Evolutionary conservation across 306 rosid species (phyloP).

Genomic region (Clitoria ternatea): DNA sequence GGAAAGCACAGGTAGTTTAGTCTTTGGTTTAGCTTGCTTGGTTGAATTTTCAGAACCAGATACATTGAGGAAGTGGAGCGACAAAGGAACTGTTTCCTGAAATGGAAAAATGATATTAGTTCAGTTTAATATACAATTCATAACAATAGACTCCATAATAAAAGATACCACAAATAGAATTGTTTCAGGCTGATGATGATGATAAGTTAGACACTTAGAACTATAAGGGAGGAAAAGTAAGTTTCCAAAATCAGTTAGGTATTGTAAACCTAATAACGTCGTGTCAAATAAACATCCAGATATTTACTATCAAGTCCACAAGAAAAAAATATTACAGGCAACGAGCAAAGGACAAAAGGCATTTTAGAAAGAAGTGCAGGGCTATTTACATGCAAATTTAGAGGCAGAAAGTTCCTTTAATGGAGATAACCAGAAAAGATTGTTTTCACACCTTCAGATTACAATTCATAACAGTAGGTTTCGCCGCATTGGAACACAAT

Average conservation of each 20-base stretch:
- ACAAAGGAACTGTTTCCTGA: conserved; percentile 63
- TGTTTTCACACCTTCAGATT: too few species aligned
- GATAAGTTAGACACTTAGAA: neutral
- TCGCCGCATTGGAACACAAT: too few species aligned
- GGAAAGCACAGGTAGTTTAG: conserved; percentile 48
- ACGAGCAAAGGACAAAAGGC: conserved; percentile 10
- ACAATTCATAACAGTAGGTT: too few species aligned
- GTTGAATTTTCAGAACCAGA: conserved; percentile 36
- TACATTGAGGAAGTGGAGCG: conserved; percentile 55
- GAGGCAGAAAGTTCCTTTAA: too few species aligned
- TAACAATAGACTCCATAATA: neutral
- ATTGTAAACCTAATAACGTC: neutral
- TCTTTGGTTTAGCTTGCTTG: conserved; percentile 36
- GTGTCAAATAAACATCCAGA: neutral
- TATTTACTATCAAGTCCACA: neutral
- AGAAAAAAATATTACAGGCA: conserved; percentile 16
- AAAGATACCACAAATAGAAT: conserved; percentile 5
- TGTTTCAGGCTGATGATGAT: neutral
- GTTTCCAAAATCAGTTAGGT: conserved; percentile 13
- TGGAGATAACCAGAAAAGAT: too few species aligned
- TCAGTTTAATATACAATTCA: neutral
- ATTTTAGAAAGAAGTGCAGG: conserved; percentile 1
- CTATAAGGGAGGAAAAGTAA: neutral
- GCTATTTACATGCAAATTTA: too few species aligned
- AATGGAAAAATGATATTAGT: conserved; percentile 27